Percentiles rank a stretch among this genome's conserved stretches.
phyloP scores from a whole-genome alignment of 2,329 filamentous ascomycete genomes.

The Akanthomyces muscarius region DNA sequence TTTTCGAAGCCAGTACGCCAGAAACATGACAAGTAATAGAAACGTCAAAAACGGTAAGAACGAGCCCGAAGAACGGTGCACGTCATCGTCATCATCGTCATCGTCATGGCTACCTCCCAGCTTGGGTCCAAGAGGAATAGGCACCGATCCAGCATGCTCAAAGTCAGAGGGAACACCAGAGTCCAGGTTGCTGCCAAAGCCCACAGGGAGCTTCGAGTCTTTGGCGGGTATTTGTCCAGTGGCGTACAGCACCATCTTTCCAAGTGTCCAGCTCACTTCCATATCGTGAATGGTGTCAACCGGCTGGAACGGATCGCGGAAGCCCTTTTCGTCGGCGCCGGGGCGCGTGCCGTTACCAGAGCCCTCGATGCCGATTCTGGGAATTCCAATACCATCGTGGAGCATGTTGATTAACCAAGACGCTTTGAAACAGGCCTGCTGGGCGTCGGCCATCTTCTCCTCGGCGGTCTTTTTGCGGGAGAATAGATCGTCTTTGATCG shows the following conservation, averaged over 20 bases:
- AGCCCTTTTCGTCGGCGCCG: slow-evolving; percentile 64
- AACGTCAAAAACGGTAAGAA: slow-evolving; percentile 53
- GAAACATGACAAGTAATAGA: slow-evolving; percentile 64
- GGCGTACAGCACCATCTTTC: slow-evolving; percentile 94
- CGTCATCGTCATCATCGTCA: slow-evolving; percentile 52
- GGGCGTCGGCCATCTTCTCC: slow-evolving; percentile 72
- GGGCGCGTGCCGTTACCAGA: slow-evolving; percentile 67
- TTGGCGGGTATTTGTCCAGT: slow-evolving; percentile 76
- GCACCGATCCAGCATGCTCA: slow-evolving; percentile 68
- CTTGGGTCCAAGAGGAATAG: slow-evolving; percentile 26
- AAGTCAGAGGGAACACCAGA: slow-evolving; percentile 69
- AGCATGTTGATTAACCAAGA: slow-evolving; percentile 97
- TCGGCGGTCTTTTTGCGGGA: slow-evolving; percentile 69
- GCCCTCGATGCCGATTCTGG: slow-evolving; percentile 74
- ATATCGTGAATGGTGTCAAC: slow-evolving; percentile 87
- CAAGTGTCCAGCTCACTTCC: slow-evolving; percentile 95
- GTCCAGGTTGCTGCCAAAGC: slow-evolving; percentile 82
- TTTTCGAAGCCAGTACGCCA: slow-evolving; percentile 71
- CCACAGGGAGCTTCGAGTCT: slow-evolving; percentile 64
- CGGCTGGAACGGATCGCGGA: slow-evolving; percentile 81
- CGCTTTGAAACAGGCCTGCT: slow-evolving; percentile 94
- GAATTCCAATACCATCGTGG: slow-evolving; percentile 92
- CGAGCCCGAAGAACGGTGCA: slow-evolving; percentile 65
- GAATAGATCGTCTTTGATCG: slow-evolving; percentile 64
- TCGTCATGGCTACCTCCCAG: slow-evolving; percentile 28